A percentile compares a stretch with the other conserved stretches of the same genome.
phyloP scores from a whole-genome alignment of 139 green algal species.

The Coelastrella sp. region DNA sequence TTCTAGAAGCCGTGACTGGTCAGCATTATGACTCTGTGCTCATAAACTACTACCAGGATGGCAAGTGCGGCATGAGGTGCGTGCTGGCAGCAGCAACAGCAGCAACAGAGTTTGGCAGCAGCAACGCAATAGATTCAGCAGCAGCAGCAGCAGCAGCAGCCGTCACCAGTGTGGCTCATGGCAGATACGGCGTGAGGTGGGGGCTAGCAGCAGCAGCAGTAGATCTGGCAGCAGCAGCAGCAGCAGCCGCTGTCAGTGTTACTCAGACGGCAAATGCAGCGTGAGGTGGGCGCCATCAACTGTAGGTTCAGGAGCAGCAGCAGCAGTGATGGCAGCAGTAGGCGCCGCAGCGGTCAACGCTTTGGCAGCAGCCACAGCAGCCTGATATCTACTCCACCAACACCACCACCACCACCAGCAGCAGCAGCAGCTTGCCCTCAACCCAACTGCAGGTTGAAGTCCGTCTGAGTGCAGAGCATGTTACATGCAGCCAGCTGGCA shows the following conservation, averaged over 20 bases:
- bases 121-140: not conserved
- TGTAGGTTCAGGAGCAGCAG: not conserved
- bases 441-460: too few relatives aligned
- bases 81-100: not conserved
- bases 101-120: not conserved
- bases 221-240: too few relatives aligned
- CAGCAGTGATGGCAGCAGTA: not conserved
- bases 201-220: too few relatives aligned
- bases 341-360: too few relatives aligned
- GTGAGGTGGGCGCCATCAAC: constrained; percentile 43
- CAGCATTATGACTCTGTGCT: constrained; percentile 58
- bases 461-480: too few relatives aligned
- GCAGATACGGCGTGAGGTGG: not conserved
- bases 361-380: too few relatives aligned
- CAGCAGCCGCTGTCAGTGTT: not conserved
- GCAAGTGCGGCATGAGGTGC: constrained; percentile 64
- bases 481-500: too few relatives aligned
- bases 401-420: too few relatives aligned
- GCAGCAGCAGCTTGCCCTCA: too few relatives aligned
- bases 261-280: constrained; percentile 63
- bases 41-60: constrained; percentile 67
- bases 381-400: too few relatives aligned
- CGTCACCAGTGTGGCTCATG: not conserved
- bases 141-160: not conserved
- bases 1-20: constrained; percentile 24